A percentile compares a stretch with the other conserved stretches of the same genome.
Conservation (phyloP, 768 basidiomycete species). For the Dentipellis sp. region DNA sequence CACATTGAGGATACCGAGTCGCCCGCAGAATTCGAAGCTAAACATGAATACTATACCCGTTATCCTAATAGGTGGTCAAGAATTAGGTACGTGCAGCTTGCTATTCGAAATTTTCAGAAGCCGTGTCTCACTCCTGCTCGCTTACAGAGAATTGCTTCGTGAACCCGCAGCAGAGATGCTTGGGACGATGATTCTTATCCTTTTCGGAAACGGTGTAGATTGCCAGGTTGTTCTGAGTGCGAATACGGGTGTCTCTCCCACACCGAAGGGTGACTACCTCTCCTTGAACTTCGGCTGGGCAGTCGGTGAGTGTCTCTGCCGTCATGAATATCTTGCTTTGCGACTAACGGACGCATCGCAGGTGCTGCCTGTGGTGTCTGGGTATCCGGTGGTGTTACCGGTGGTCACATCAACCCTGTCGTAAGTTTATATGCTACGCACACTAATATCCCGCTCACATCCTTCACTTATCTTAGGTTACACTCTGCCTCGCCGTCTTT, state of each 20-base stretch:
- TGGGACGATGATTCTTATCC: slow-evolving; percentile 6
- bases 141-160: slow-evolving; percentile 1
- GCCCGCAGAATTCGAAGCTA: neutral
- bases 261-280: neutral
- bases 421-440: slow-evolving; percentile 3
- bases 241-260: neutral
- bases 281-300: neutral
- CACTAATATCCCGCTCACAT: neutral
- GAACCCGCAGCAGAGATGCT: slow-evolving; percentile 6
- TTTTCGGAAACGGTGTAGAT: slow-evolving; percentile 7
- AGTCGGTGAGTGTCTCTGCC: neutral
- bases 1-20: neutral
- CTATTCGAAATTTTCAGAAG: neutral
- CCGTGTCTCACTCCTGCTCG: neutral
- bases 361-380: slow-evolving; percentile 15
- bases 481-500: slow-evolving; percentile 59
- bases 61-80: slow-evolving; percentile 17
- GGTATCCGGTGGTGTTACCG: slow-evolving; percentile 53
- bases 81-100: slow-evolving; percentile 11
- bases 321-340: too few species aligned
- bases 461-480: slow-evolving; percentile 34
- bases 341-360: neutral
- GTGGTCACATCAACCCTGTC: slow-evolving; percentile 46
- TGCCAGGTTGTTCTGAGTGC: slow-evolving; percentile 6
- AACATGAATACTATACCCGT: neutral